Evolutionary conservation across 768 basidiomycete genomes (phyloP).

Genomic region (Serendipita indica): DNA sequence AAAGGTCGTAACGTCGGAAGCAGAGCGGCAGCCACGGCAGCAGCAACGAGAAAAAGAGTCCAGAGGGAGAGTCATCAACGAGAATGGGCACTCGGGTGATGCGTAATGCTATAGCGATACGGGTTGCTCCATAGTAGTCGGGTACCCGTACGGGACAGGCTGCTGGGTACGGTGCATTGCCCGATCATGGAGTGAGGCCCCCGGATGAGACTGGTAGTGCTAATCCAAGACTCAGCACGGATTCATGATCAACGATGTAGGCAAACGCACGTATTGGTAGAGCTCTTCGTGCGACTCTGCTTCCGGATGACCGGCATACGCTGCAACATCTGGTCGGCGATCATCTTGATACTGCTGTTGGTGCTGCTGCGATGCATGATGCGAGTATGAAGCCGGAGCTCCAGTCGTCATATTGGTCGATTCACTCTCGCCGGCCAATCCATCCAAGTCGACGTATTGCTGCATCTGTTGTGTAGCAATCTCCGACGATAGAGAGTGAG

Average conservation of each 20-base stretch:
- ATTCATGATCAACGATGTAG: not conserved
- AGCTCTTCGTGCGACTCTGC: not conserved
- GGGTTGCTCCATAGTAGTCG: not conserved
- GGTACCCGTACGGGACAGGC: not conserved
- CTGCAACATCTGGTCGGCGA: not conserved
- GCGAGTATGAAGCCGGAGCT: not conserved
- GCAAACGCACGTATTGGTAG: not conserved
- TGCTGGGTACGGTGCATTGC: not conserved
- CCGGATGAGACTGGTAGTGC: not conserved
- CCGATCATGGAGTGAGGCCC: not conserved
- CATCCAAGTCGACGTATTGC: conserved; percentile 6
- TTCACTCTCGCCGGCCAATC: conserved; percentile 1
- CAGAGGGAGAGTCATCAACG: no score
- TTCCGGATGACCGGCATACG: not conserved
- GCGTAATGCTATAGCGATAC: no score
- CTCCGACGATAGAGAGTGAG: conserved; percentile 1
- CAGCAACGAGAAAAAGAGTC: no score
- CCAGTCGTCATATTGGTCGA: no score
- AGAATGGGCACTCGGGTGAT: no score
- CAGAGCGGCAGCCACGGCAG: not conserved
- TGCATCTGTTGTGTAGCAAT: conserved; percentile 6
- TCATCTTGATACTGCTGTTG: not conserved
- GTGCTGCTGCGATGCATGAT: not conserved
- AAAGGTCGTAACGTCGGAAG: not conserved
- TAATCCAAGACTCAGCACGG: no score